These are phyloP conservation scores for Eucalyptus melliodora DNA, from an alignment of 345 rosid species.

Conservation along the genomic window DNA sequence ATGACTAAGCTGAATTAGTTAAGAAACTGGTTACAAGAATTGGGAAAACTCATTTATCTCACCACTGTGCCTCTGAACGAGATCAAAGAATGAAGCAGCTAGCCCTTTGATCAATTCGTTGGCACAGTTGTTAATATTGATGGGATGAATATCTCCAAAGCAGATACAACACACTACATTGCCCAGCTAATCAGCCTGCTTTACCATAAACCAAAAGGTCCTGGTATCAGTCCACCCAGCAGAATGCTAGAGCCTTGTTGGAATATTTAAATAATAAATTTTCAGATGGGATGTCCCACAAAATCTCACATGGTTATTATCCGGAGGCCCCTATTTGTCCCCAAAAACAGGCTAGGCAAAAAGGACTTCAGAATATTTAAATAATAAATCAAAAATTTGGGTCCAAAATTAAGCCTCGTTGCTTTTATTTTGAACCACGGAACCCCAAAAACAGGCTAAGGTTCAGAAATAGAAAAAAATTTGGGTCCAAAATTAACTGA, in stretches of 20 bases:
- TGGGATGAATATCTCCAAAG: neutral
- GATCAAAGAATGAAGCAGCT: neutral
- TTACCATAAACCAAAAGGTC: neutral
- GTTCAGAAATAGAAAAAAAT: neutral
- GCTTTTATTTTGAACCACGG: no score
- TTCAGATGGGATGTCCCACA: neutral
- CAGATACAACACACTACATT: neutral
- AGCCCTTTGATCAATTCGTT: neutral
- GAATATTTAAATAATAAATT: no score
- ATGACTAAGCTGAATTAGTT: neutral
- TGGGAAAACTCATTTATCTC: neutral
- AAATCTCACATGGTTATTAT: no score
- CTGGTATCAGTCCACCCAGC: neutral
- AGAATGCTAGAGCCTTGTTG: neutral
- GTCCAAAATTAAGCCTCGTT: no score
- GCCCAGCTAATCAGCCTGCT: neutral
- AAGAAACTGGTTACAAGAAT: neutral
- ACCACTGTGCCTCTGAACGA: neutral
- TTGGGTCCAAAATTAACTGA: neutral
- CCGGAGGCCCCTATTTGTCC: no score
- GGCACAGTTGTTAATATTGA: neutral
- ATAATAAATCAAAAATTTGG: no score
- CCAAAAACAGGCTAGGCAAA: neutral
- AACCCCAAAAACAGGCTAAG: neutral
- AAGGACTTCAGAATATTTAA: no score